Base-by-base conservation (phyloP, 2,329 filamentous ascomycete species). In the Aphanocladium album region DNA sequence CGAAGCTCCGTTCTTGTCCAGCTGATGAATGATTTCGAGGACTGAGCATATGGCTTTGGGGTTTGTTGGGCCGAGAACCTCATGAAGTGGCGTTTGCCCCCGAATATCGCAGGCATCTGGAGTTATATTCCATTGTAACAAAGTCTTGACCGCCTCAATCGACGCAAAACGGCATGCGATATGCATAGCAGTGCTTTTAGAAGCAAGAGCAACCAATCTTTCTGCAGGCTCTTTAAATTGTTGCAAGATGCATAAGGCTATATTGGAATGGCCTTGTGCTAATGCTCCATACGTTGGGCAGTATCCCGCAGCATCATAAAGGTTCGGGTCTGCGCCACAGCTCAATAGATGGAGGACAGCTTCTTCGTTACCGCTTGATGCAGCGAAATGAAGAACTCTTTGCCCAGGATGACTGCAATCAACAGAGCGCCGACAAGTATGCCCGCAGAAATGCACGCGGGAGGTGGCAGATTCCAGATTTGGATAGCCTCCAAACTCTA, bases 111-210 rank as follows among this genome's bases (percentile, higher is more conserved):
- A 19, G 41, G 19, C 41, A 45, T 19, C 16, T 45, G 41, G 41
- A 45, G 16, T 7, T 45, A 45, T 19, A 45, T 45, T 45, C 41
- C 41, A 45, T 45, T 45, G 41, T 19, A 45, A 45, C 41, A 45
- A 45, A 45, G 41, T 45, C 41, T 6, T 45, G 41, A 45, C 41
- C 16, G 17, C 41, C 5, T 17, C 41, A 7, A 7, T 45, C 16
- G 41, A 21, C 45, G 16, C 45, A 21, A 47, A 23, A 6, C 23
- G 16, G 11, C 45, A 47, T 47, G 45, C 45, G 6, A 21, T 61
- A 12, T 63, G 62, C 7, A 63, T 49, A 12, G 39, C 21, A 8
- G 62, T 61, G 43, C 62, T 63, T 33, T 50, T 12, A 7, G 41
- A 51, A 12, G 30, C 17, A 2, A 27, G 25, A 3, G 54, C 43